Percentiles rank a stretch among this genome's conserved stretches.
Evolutionary conservation across 1,284 basidiomycete species (phyloP).

Genomic region (Clitocybe nebularis): DNA sequence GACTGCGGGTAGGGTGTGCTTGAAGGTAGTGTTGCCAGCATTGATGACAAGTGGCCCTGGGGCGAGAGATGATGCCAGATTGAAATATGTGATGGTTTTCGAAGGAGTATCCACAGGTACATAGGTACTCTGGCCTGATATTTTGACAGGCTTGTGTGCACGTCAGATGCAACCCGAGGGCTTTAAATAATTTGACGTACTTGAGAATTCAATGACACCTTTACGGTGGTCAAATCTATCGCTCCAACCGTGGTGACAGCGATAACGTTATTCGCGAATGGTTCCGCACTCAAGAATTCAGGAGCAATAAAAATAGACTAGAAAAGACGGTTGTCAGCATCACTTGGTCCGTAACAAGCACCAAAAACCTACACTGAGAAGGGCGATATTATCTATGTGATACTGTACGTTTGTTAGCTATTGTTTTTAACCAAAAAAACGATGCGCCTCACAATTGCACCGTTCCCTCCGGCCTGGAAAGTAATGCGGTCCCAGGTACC

Average conservation of each 20-base stretch:
- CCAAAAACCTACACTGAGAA: conserved; percentile 31
- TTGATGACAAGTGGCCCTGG: conserved; percentile 37
- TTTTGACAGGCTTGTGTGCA: conserved; percentile 26
- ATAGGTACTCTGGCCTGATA: conserved; percentile 32
- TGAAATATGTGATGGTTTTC: conserved; percentile 44
- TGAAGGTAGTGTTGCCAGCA: conserved; percentile 34
- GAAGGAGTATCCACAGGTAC: conserved; percentile 39
- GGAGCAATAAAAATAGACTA: conserved; percentile 40
- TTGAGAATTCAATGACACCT: conserved; percentile 35
- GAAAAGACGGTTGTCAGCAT: background rate
- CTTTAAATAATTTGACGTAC: conserved; percentile 19
- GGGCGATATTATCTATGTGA: conserved; percentile 43
- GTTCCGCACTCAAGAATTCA: conserved; percentile 46
- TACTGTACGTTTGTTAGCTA: conserved; percentile 25
- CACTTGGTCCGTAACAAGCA: background rate
- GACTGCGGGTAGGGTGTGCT: conserved; percentile 36
- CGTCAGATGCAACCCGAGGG: no score
- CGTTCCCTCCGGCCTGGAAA: conserved; percentile 42
- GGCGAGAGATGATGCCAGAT: conserved; percentile 31
- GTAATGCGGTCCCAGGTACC: conserved; percentile 46
- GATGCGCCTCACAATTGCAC: conserved; percentile 31
- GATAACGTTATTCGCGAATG: conserved; percentile 39
- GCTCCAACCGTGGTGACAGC: conserved; percentile 43
- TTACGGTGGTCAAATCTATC: conserved; percentile 36
- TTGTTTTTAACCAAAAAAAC: background rate